Conservation (phyloP, 768 basidiomycete species). For the Obba rivulosa region DNA sequence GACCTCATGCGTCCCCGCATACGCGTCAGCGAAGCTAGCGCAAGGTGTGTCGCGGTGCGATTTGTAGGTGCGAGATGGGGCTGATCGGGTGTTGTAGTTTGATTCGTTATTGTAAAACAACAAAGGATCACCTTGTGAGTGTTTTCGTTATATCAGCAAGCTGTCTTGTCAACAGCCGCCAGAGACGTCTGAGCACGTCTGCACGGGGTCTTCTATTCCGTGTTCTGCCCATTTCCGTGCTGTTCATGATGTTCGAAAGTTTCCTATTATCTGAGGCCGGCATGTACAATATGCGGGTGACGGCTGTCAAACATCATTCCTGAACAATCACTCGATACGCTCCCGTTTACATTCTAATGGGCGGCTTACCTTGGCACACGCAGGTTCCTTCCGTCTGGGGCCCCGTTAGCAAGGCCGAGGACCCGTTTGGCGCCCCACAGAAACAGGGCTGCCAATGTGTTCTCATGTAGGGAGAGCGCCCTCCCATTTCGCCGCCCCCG, state of each 20-base stretch:
- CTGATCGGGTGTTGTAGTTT: constrained; percentile 35
- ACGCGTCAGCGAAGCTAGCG: constrained; percentile 67
- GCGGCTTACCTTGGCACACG: constrained; percentile 1
- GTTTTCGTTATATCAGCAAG: constrained; percentile 1
- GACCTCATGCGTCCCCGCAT: constrained; percentile 69
- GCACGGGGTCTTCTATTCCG: background rate
- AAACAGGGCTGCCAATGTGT: constrained; percentile 20
- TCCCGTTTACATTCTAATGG: background rate
- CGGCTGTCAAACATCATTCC: background rate
- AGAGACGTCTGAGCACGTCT: background rate
- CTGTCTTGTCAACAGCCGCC: background rate
- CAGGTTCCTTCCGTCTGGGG: constrained; percentile 98
- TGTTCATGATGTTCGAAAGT: background rate
- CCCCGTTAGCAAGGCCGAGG: constrained; percentile 83
- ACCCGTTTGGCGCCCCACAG: constrained; percentile 79
- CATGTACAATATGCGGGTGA: background rate
- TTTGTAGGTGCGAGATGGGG: background rate
- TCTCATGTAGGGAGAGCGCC: constrained; percentile 18
- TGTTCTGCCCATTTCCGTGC: background rate
- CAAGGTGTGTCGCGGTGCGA: constrained; percentile 39
- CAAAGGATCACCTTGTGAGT: constrained; percentile 63
- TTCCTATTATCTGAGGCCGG: background rate
- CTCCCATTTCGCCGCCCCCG: background rate
- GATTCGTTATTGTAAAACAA: constrained; percentile 70
- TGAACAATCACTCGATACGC: background rate